Conservation (phyloP, 177 flowering plant genomes). For the Telopea speciosissima region DNA sequence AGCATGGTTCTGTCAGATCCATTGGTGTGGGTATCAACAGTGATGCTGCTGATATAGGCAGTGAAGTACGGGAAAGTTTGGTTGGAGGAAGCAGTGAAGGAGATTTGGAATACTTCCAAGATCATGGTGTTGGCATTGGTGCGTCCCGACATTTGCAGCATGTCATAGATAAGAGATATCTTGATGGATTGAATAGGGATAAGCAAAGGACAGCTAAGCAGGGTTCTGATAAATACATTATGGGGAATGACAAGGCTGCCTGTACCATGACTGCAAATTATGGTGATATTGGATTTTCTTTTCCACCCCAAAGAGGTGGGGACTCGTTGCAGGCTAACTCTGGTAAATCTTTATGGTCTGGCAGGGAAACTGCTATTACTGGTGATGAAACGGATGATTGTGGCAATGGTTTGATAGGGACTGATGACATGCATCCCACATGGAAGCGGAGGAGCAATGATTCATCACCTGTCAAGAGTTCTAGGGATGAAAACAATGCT, state of each 20-base stretch:
- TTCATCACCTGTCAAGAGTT: conserved; percentile 57
- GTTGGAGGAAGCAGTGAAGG: conserved; percentile 70
- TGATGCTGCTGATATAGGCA: conserved; percentile 75
- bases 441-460: conserved; percentile 58
- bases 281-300: conserved; percentile 53
- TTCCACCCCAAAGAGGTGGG: conserved; percentile 55
- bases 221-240: conserved; percentile 28
- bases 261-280: conserved; percentile 23
- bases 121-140: conserved; percentile 42
- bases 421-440: conserved; percentile 46
- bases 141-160: conserved; percentile 28
- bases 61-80: conserved; percentile 63
- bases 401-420: conserved; percentile 21
- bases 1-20: conserved; percentile 78
- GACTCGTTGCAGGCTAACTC: conserved; percentile 35
- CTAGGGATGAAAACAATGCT: conserved; percentile 47
- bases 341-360: conserved; percentile 50
- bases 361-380: conserved; percentile 22
- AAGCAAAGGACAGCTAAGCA: conserved; percentile 24
- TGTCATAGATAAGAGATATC: conserved; percentile 28
- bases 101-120: conserved; percentile 59
- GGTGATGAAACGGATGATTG: conserved; percentile 35
- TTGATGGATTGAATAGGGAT: conserved; percentile 28
- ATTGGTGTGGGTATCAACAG: conserved; percentile 81
- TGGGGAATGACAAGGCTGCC: conserved; percentile 31